Evolutionary conservation across 2,329 filamentous ascomycete genomes (phyloP).

Genomic region (Cladosporium sp.): DNA sequence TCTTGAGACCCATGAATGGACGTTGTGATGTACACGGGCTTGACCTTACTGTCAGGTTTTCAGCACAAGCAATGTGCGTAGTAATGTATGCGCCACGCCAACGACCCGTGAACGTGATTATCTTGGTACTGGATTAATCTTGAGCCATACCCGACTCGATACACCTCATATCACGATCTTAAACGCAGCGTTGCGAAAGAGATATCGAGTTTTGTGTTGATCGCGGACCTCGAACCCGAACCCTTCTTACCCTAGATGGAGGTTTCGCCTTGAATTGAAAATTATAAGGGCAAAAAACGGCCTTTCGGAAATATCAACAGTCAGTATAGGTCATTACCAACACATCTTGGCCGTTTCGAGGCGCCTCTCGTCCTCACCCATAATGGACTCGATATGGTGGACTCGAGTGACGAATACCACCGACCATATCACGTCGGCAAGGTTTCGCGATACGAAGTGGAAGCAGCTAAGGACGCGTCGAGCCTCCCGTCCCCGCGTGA

Average conservation of each 20-base stretch:
- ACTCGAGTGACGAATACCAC: neutral
- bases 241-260: neutral
- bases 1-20: too few relatives aligned
- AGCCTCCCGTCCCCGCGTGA: conserved; percentile 2
- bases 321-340: neutral
- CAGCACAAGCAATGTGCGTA: too few relatives aligned
- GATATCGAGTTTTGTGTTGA: too few relatives aligned
- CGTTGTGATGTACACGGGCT: too few relatives aligned
- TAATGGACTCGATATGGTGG: neutral
- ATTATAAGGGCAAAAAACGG: neutral
- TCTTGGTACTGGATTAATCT: too few relatives aligned
- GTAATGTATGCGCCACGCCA: too few relatives aligned
- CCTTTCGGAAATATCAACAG: neutral
- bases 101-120: too few relatives aligned
- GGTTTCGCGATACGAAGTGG: neutral
- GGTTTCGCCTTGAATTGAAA: neutral
- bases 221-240: neutral
- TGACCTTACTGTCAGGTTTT: too few relatives aligned
- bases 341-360: neutral
- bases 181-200: too few relatives aligned
- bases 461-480: conserved; percentile 3
- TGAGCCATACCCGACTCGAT: too few relatives aligned
- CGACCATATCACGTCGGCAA: neutral
- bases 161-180: neutral
- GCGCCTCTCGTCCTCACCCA: neutral